Base-by-base conservation (phyloP, 1,284 basidiomycete genomes). In the Rhodotorula sp. region DNA sequence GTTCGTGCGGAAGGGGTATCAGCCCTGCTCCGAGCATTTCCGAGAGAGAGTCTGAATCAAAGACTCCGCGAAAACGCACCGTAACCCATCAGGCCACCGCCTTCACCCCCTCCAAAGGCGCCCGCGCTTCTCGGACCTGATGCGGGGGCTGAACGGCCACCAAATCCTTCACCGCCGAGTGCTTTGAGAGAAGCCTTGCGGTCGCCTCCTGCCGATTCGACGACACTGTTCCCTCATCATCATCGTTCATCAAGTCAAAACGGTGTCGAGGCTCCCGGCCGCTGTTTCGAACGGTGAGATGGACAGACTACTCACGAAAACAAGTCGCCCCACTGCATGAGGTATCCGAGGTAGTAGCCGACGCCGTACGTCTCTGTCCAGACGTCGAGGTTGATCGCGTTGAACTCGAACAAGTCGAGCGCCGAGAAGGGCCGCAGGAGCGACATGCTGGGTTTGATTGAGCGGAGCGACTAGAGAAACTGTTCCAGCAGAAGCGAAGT, bases 361-460 rank as follows among this genome's bases (percentile, higher is more conserved):
- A 91, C 88, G 59, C 88, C 88, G 80, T 93, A 95, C 26, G 93
- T 95, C 82, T 95, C 93, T 59, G 93, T 95, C 91, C 91, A 95
- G 65, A 93, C 84, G 80, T 95, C 93, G 78, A 95, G 83, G 80
- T 95, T 95, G 70, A 93, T 93, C 79, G 93, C 91, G 80, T 95
- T 95, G 83, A 94, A 95, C 76, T 86, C 88, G 85, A 95, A 94
- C 81, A 95, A 85, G 79, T 95, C 93, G 0, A 87, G 86, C 22
- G 91, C 91, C 77, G 85, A 85, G 83, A 95, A 93, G 20, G 92
- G 88, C 60, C 93, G 85, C 5, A 91, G 83, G 49, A 91, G 80
- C 77, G 90, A 91, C 92, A 94, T 94, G 58, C 26, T 20, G n/a
- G 45, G 6, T 1, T 10, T 4, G 45, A 4, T 1, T 42, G 18